Evolutionary conservation across 805 yeast genomes (phyloP).

Genomic region (Candida suzukii): DNA sequence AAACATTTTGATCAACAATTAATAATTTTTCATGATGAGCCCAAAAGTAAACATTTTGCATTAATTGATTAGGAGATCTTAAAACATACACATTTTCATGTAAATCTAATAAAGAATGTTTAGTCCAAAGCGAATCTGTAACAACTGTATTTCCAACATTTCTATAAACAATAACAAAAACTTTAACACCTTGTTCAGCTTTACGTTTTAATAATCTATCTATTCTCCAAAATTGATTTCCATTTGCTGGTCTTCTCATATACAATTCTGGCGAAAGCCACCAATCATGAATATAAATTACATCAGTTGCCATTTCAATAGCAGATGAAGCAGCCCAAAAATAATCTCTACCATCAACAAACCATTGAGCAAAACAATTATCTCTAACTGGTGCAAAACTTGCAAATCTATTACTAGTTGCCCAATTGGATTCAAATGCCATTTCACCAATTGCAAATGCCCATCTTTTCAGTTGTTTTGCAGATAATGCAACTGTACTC

Average conservation of each 20-base stretch:
- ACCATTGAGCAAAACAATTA: conserved; percentile 89
- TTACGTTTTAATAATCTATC: conserved; percentile 83
- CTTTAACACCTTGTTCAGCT: conserved; percentile 92
- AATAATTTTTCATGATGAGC: conserved; percentile 96
- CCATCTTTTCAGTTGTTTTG: conserved; percentile 66
- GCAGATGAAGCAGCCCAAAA: conserved; percentile 96
- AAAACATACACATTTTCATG: conserved; percentile 84
- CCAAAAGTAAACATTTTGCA: conserved; percentile 94
- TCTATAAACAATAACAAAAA: conserved; percentile 85
- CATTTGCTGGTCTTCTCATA: conserved; percentile 88
- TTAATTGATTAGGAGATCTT: conserved; percentile 91
- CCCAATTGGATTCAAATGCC: conserved; percentile 66
- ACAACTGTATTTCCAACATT: conserved; percentile 92
- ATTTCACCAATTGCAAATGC: conserved; percentile 62
- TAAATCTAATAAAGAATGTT: conserved; percentile 81
- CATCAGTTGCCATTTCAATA: conserved; percentile 87
- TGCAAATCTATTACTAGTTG: conserved; percentile 65
- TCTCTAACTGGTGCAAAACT: conserved; percentile 90
- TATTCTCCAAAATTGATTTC: conserved; percentile 88
- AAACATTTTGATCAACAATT: conserved; percentile 79
- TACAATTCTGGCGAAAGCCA: conserved; percentile 96
- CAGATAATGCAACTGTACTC: conserved; percentile 62
- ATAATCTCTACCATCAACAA: conserved; percentile 89
- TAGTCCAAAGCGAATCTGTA: conserved; percentile 90
- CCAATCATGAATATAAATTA: conserved; percentile 95